These are phyloP conservation scores for Vaccinium vitisidaea DNA, from an alignment of 148 eudicot genomes.

Conservation along the genomic window DNA sequence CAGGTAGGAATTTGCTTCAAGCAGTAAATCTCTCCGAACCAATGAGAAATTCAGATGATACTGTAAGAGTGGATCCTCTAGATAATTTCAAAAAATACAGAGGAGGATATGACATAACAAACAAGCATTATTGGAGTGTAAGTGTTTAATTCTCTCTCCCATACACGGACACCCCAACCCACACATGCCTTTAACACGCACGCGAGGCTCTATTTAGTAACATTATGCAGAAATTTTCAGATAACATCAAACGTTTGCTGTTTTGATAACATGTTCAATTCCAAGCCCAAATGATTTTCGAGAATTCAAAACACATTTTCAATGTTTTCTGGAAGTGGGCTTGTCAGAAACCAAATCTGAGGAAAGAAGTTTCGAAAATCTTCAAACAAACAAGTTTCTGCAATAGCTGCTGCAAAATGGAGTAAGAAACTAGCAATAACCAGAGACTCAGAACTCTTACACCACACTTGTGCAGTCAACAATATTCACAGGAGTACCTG, in stretches of 20 bases:
- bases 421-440: neutral
- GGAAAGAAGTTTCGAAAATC: neutral
- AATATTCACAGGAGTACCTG: constrained; percentile 55
- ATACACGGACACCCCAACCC: neutral
- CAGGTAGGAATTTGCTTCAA: constrained; percentile 33
- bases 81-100: constrained; percentile 56
- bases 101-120: constrained; percentile 65
- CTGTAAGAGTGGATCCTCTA: constrained; percentile 65
- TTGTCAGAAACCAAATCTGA: neutral
- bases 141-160: constrained; percentile 23
- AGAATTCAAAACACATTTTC: neutral
- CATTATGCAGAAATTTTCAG: neutral
- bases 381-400: neutral
- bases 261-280: neutral
- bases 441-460: neutral
- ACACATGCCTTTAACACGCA: neutral
- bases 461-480: constrained; percentile 50
- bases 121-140: constrained; percentile 83
- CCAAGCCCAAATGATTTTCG: neutral
- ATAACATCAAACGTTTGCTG: neutral
- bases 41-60: constrained; percentile 26
- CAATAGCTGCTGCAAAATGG: neutral
- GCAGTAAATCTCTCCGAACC: constrained; percentile 18
- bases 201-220: neutral
- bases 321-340: no score